These are phyloP conservation scores for Sedum album DNA, from an alignment of 164 flowering plant genomes.

Conservation along the genomic window DNA sequence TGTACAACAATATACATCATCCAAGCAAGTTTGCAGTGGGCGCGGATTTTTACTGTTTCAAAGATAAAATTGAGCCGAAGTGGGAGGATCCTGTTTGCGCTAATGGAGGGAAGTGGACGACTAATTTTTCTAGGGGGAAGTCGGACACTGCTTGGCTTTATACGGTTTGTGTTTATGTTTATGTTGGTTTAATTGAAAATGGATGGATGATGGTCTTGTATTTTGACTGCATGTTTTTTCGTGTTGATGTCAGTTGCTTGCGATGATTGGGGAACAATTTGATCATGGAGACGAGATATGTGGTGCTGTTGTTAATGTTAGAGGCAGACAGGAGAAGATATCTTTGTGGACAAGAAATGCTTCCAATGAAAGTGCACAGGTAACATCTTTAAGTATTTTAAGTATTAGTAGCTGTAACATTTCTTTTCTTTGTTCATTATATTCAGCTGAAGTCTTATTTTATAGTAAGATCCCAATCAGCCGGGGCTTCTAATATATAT, in stretches of 20 bases:
- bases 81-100: conserved; percentile 6
- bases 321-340: not conserved
- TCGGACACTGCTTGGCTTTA: conserved; percentile 6
- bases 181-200: not conserved
- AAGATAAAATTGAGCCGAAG: conserved; percentile 1
- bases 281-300: conserved; percentile 4
- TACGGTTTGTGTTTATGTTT: not conserved
- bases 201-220: no score
- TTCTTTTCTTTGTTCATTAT: no score
- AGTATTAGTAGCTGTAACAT: no score
- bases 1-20: conserved; percentile 5
- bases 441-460: no score
- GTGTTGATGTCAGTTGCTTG: conserved; percentile 1
- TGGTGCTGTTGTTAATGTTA: conserved; percentile 5
- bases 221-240: not conserved
- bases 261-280: conserved; percentile 6
- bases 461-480: no score
- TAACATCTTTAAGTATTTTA: not conserved
- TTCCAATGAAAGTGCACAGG: conserved; percentile 6
- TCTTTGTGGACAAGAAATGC: conserved; percentile 6
- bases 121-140: not conserved
- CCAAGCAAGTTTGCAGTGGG: conserved; percentile 2
- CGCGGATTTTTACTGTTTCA: not conserved
- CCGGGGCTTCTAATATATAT: no score
- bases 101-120: not conserved